Percentiles rank a stretch among this genome's conserved stretches.
Evolutionary conservation across 2,329 filamentous ascomycete species (phyloP).

Genomic region (Alternaria triticimaculans): DNA sequence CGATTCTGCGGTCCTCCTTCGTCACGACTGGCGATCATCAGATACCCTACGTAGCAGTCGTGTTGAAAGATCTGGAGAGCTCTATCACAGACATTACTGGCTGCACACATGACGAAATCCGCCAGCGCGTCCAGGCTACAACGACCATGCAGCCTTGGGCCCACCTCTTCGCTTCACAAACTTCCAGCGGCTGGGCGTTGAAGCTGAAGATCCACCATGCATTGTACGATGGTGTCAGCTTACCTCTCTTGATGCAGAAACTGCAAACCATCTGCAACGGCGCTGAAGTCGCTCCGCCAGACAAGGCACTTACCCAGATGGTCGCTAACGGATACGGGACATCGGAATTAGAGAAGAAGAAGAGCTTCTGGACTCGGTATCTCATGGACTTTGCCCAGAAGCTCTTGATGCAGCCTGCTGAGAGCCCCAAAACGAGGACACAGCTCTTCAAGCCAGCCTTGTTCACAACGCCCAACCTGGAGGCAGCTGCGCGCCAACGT

Average conservation of each 20-base stretch:
- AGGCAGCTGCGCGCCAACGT: slow-evolving; percentile 50
- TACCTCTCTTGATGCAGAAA: slow-evolving; percentile 67
- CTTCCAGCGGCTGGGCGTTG: slow-evolving; percentile 42
- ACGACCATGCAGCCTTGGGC: slow-evolving; percentile 40
- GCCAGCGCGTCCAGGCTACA: background rate
- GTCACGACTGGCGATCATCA: slow-evolving; percentile 56
- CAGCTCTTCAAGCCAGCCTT: slow-evolving; percentile 60
- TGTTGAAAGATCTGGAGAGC: slow-evolving; percentile 55
- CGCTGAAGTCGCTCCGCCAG: slow-evolving; percentile 14
- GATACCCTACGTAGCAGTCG: slow-evolving; percentile 68
- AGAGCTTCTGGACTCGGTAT: slow-evolving; percentile 61
- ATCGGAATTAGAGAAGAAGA: slow-evolving; percentile 29
- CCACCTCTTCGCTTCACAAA: slow-evolving; percentile 46
- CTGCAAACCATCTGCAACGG: slow-evolving; percentile 55
- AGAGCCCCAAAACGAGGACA: slow-evolving; percentile 36
- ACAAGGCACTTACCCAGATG: slow-evolving; percentile 51
- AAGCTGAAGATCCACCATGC: slow-evolving; percentile 76
- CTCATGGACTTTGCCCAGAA: slow-evolving; percentile 34
- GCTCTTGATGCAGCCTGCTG: slow-evolving; percentile 26
- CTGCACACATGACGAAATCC: slow-evolving; percentile 14
- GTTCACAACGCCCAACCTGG: slow-evolving; percentile 52
- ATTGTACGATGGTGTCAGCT: slow-evolving; percentile 84
- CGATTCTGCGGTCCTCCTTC: slow-evolving; percentile 75
- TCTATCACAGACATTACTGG: slow-evolving; percentile 40
- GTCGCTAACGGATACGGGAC: slow-evolving; percentile 34